Conservation (phyloP, 2,329 filamentous ascomycete species). For the Aspergillus fumigatus region DNA sequence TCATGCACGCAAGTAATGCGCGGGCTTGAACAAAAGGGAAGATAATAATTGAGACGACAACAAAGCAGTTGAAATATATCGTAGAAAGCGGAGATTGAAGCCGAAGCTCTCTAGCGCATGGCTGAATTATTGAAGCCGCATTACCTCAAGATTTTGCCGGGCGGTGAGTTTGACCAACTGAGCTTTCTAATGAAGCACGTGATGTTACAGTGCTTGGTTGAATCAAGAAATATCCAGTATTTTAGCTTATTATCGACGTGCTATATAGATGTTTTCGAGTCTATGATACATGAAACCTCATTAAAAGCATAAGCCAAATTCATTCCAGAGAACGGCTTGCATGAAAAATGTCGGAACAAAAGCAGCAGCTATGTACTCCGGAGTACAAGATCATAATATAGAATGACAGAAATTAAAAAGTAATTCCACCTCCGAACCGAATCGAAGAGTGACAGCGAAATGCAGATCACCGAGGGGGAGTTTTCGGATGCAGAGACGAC, state of each 20-base stretch:
- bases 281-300: slow-evolving; percentile 14
- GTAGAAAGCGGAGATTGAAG: slow-evolving; percentile 2
- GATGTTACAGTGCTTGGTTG: neutral
- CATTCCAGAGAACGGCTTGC: neutral
- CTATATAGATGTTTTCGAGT: slow-evolving; percentile 1
- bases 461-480: neutral
- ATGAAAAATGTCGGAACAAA: slow-evolving; percentile 14
- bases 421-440: slow-evolving; percentile 2
- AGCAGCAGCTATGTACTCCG: slow-evolving; percentile 17
- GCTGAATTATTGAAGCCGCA: slow-evolving; percentile 6
- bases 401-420: slow-evolving; percentile 16
- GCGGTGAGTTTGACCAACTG: slow-evolving; percentile 1
- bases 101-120: slow-evolving; percentile 8
- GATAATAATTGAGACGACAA: neutral
- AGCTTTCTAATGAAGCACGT: neutral
- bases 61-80: neutral
- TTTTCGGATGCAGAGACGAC: neutral
- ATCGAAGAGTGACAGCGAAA: neutral
- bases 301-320: slow-evolving; percentile 10
- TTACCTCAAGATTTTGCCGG: slow-evolving; percentile 9
- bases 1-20: slow-evolving; percentile 10
- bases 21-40: neutral
- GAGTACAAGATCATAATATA: slow-evolving; percentile 20
- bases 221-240: neutral
- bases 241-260: neutral